Base-by-base conservation (phyloP, 257 asterid genomes). In the Perilla frutescens region DNA sequence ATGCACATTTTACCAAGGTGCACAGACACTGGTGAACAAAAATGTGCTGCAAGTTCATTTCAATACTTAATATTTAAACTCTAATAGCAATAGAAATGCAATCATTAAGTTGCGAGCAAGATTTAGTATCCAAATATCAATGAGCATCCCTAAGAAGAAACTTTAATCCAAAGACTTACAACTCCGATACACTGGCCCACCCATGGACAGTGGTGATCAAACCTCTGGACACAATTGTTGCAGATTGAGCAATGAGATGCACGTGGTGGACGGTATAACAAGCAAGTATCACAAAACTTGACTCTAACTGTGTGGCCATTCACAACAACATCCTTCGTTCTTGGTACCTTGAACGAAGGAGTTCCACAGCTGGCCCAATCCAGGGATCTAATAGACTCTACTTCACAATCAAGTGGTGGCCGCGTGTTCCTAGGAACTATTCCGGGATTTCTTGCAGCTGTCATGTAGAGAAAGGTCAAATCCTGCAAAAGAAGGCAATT, bases 131-230 rank as follows among this genome's bases (percentile, higher is more conserved):
- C 3, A 8, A 20, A 14, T 14, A 36, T 5, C 4, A 37, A 49
- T 12, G 14, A 50, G 61, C 73, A 53, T 26, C 36, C 61, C 45
- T 6, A 62, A 40, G 8, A 44, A 12, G 3, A 55, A 36, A 8
- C n/a, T 45, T 61, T 53, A 47, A 47, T 69, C 20, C 15, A 12
- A 47, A 47, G 11, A 78, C 92, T 88, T 85, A 94, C 97, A 40
- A 80, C 81, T 60, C 97, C 97, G 5, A 94, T 91, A 68, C 99
- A 91, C 85, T 94, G 99, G 59, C 97, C 97, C 53, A 91, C 93
- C 97, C 96, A 94, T 1, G 99, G 97, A 71, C 99, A 94, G 82
- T 91, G 99, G 77, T 94, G 99, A 90, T 94, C 99, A 29, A 94
- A 90, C 77, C 96, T 87, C 89, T 91, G 88, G 77, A 94, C 97